Base-by-base conservation (phyloP, 2,329 filamentous ascomycete genomes). In the Xylariaceae sp. region DNA sequence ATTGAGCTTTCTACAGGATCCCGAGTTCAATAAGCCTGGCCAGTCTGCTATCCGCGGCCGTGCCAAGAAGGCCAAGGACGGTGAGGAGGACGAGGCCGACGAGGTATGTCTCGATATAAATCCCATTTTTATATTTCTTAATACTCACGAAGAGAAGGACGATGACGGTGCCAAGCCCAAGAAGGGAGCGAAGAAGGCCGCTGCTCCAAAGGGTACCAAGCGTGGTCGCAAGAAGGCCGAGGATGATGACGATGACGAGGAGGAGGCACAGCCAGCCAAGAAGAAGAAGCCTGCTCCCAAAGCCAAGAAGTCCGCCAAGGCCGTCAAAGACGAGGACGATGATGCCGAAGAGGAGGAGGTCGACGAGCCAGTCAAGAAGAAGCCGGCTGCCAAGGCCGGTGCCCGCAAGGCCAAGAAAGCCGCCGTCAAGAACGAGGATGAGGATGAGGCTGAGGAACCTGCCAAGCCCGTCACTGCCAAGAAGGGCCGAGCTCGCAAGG, bases 11-110 rank as follows among this genome's bases (percentile, higher is more conserved):
- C 3, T 19, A 19, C 20, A 93, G 87, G 88, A 94, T 54, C 71
- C 79, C 3, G 85, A 86, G 60, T 78, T 80, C 68, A 94, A 93
- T 62, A 74, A 77, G 17, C 83, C 79, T 3, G 86, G 86, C 14
- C 72, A 75, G 57, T 76, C 70, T 48, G 84, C 85, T 20, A 87
- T 86, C 60, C 81, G 80, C 47, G 63, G 70, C 17, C 63, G 62
- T 29, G 59, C 62, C 23, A 65, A 62, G 52, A 67, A 64, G 45
- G 54, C 60, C 40, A 66, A 66, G 54, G 53, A 63, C 32, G 61
- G 64, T 22, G 59, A 59, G 6, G 63, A 69, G 6, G 64, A 68
- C 6, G 63, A 67, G 38, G 60, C 60, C 3, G 27, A 14, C 3
- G 16, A 16, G 12, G 7, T 4, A 12, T 32, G 12, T 12, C 27